A percentile compares a stretch with the other conserved stretches of the same genome.
Evolutionary conservation across 257 asterid genomes (phyloP).

Genomic region (Salvia miltiorrhiza): DNA sequence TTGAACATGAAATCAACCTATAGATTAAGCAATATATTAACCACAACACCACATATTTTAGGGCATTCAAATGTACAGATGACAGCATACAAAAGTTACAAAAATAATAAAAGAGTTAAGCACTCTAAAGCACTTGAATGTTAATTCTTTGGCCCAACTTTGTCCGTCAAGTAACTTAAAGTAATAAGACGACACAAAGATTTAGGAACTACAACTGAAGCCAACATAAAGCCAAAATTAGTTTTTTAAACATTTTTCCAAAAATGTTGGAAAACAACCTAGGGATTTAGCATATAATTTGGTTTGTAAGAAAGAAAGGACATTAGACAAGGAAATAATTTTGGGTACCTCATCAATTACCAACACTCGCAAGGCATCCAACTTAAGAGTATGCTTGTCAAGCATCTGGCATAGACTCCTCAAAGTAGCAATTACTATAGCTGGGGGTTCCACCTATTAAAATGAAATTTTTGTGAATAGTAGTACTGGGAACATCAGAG

Average conservation of each 20-base stretch:
- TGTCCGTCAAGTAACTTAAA: not conserved
- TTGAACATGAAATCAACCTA: conserved; percentile 95
- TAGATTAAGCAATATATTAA: conserved; percentile 5
- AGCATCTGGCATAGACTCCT: conserved; percentile 85
- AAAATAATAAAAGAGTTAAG: conserved; percentile 6
- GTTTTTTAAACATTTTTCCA: not conserved
- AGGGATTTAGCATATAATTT: not conserved
- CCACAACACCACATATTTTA: conserved; percentile 10
- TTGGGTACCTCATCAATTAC: conserved; percentile 88
- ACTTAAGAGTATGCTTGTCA: conserved; percentile 65
- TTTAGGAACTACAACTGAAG: not conserved
- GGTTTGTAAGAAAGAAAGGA: conserved; percentile 8
- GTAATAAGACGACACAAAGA: not conserved
- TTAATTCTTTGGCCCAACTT: not conserved
- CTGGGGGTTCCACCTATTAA: conserved; percentile 84
- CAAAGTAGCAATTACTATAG: conserved; percentile 82
- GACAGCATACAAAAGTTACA: not conserved
- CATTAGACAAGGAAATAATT: conserved; percentile 2
- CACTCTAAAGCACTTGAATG: not conserved
- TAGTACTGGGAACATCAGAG: not conserved
- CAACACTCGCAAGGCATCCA: conserved; percentile 75
- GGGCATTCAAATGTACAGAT: not conserved
- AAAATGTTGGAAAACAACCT: not conserved
- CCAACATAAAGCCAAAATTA: not conserved
- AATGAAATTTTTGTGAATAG: conserved; percentile 16